Base-by-base conservation (phyloP, 495 filamentous ascomycete genomes). In the Talaromyces adpressus region DNA sequence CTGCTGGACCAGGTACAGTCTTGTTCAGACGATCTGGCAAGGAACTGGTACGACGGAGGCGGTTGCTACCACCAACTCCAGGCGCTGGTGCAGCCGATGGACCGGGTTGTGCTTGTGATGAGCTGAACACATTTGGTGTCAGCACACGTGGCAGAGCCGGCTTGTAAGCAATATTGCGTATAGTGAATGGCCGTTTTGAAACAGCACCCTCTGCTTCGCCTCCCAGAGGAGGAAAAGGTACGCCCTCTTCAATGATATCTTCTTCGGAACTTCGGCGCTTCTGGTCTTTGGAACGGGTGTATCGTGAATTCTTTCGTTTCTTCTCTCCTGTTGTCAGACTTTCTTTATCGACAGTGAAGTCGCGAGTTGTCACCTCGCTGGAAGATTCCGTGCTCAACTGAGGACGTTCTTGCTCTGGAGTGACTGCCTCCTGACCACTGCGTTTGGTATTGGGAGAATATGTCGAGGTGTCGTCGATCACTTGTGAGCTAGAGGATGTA, bases 1-100 rank as follows among this genome's bases (percentile, higher is more conserved):
- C 52, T 6, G 52, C 52, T n/a, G 52, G 52, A 9, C 52, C 52
- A 14, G 52, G 22, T 22, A 27, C 22, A 6, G 20, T 16, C 27
- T 20, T 63, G 47, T 57, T 52, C 3, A 63, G 62, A 58, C 62
- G 62, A 63, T 63, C 87, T 0, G 92, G 92, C 3, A 95, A 81
- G 1, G 92, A 96, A 68, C 85, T 89, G 30, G 90, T 91, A 53
- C 92, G 84, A 34, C 89, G 87, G 12, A 95, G 82, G 41, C 79
- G 75, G 45, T 83, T 77, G 2, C 81, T 56, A 22, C 27, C 27
- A 16, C 52, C 82, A 16, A 79, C 82, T 5, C 82, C 77, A 12
- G 82, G 80, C 16, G 80, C 77, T 30, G 73, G 56, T 4, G 76
- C 64, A 32, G 53, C 34, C 20, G 3, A 53, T 22, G 36, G 12